Conservation (phyloP, 192 early-diverging fungal species). For the Haplosporangium gracile region DNA sequence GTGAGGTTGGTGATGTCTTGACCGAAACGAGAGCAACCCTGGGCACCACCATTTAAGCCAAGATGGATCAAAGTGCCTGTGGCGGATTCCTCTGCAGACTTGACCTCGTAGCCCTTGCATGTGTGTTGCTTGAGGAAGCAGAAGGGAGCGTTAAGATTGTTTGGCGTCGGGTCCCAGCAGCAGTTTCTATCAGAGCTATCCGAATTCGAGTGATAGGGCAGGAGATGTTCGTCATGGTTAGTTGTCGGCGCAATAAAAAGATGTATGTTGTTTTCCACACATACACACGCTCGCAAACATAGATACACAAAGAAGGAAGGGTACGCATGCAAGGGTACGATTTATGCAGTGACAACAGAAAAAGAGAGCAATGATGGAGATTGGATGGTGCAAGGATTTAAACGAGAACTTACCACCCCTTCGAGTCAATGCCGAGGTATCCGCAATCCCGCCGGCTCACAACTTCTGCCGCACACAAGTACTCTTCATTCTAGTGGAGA, state of each 20-base stretch:
- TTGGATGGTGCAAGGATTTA: background rate
- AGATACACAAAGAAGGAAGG: background rate
- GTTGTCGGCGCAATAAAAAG: background rate
- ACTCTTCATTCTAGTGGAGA: constrained; percentile 31
- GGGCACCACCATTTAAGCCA: background rate
- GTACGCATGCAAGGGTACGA: background rate
- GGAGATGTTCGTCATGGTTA: background rate
- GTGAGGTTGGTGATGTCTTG: constrained; percentile 56
- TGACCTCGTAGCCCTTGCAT: constrained; percentile 42
- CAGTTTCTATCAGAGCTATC: constrained; percentile 28
- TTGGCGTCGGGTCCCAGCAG: constrained; percentile 42
- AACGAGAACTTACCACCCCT: constrained; percentile 19
- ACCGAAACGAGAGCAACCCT: constrained; percentile 55
- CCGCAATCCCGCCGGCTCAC: constrained; percentile 44
- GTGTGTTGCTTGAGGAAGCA: constrained; percentile 44
- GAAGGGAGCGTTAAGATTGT: constrained; percentile 39
- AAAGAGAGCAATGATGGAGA: background rate
- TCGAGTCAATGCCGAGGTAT: constrained; percentile 24
- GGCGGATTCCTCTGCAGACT: constrained; percentile 14
- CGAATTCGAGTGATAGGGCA: background rate
- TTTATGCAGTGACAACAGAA: background rate
- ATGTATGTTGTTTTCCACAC: no score
- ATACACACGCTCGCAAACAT: no score
- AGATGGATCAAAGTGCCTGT: constrained; percentile 15
- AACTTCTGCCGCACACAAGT: constrained; percentile 28